phyloP scores from a whole-genome alignment of 2,329 filamentous ascomycete genomes.

The Cladosporium halotolerans region DNA sequence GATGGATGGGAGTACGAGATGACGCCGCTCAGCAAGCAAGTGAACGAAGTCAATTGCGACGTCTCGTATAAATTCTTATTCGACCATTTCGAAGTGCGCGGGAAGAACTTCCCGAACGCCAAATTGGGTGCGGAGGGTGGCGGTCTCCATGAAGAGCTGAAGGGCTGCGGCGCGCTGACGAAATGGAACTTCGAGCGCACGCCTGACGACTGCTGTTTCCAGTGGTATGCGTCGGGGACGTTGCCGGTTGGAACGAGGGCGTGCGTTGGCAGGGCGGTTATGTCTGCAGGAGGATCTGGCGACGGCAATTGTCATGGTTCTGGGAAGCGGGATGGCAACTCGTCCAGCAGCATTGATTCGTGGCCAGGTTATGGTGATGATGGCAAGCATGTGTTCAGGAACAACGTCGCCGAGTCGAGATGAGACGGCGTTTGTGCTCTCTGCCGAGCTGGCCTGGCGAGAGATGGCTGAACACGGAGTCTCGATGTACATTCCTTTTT shows the following conservation, averaged over 20 bases:
- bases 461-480: too few relatives aligned
- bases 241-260: conserved; percentile 1
- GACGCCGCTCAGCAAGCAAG: conserved; percentile 7
- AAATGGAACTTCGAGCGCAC: conserved; percentile 4
- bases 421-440: too few relatives aligned
- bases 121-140: conserved; percentile 1
- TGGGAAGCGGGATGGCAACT: neutral
- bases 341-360: neutral
- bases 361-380: conserved; percentile 9
- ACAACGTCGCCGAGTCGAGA: too few relatives aligned
- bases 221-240: neutral
- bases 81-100: conserved; percentile 9
- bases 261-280: conserved; percentile 4
- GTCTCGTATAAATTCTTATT: conserved; percentile 6
- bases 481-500: too few relatives aligned
- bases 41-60: conserved; percentile 12
- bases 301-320: neutral
- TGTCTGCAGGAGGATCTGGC: neutral
- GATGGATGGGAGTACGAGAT: conserved; percentile 12
- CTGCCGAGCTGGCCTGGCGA: too few relatives aligned
- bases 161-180: neutral
- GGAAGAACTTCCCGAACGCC: conserved; percentile 9
- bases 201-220: conserved; percentile 1
- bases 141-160: neutral
- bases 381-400: conserved; percentile 1